Percentiles rank a stretch among this genome's conserved stretches.
Conservation (phyloP, 2,329 filamentous ascomycete species). For the Coleophoma eucalyptorum region DNA sequence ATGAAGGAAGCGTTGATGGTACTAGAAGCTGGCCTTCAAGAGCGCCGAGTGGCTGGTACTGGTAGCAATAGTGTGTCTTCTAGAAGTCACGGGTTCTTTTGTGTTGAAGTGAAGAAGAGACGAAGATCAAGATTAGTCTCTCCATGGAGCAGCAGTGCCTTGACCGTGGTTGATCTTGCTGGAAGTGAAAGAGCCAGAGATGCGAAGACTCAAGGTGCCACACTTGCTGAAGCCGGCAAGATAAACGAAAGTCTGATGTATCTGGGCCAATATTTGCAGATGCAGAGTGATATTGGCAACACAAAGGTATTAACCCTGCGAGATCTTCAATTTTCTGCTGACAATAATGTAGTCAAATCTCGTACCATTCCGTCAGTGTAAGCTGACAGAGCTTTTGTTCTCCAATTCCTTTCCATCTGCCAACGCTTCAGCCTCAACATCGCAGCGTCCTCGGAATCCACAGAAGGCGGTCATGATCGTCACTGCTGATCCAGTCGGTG, state of each 20-base stretch:
- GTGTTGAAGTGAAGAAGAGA: constrained; percentile 88
- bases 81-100: constrained; percentile 94
- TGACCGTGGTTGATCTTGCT: constrained; percentile 89
- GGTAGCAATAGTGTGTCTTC: constrained; percentile 91
- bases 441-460: constrained; percentile 52
- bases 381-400: constrained; percentile 79
- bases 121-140: constrained; percentile 44
- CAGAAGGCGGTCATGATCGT: constrained; percentile 96
- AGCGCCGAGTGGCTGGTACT: constrained; percentile 84
- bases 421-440: constrained; percentile 7
- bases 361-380: constrained; percentile 79
- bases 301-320: constrained; percentile 54
- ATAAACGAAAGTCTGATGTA: constrained; percentile 99
- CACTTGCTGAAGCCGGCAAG: constrained; percentile 91
- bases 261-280: constrained; percentile 91
- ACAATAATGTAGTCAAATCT: constrained; percentile 53
- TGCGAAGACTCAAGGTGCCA: constrained; percentile 90
- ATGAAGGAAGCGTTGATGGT: constrained; percentile 85
- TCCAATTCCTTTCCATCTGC: constrained; percentile 72
- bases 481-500: constrained; percentile 85
- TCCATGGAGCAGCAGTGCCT: constrained; percentile 70
- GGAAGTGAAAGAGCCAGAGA: constrained; percentile 91
- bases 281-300: constrained; percentile 78
- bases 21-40: constrained; percentile 82
- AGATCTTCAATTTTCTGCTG: no score